These are phyloP conservation scores for Paxillus ammoniavirescens DNA, from an alignment of 768 basidiomycete species.

Conservation along the genomic window DNA sequence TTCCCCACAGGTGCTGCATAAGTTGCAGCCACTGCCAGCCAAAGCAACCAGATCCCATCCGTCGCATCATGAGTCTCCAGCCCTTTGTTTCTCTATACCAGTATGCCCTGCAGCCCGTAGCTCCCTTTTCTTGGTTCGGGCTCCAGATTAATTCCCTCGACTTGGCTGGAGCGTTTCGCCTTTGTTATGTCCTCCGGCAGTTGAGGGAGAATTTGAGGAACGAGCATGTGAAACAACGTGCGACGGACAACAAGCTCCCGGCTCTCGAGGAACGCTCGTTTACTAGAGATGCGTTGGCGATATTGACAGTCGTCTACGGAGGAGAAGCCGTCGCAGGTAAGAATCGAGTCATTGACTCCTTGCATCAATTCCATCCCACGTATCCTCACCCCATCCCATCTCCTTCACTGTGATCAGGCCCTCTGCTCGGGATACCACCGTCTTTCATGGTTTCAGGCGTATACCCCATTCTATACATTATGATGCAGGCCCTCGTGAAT, in stretches of 20 bases:
- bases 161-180: constrained; percentile 61
- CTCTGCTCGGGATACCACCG: constrained; percentile 61
- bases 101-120: constrained; percentile 53
- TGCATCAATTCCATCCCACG: background rate
- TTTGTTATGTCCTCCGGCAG: constrained; percentile 69
- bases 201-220: constrained; percentile 50
- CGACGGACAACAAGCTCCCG: constrained; percentile 30
- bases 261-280: constrained; percentile 53
- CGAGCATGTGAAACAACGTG: constrained; percentile 41
- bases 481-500: constrained; percentile 60
- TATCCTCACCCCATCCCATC: background rate
- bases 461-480: constrained; percentile 59
- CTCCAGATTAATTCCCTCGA: constrained; percentile 61
- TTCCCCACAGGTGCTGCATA: background rate
- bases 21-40: background rate
- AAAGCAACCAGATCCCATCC: background rate
- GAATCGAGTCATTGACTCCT: constrained; percentile 15
- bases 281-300: constrained; percentile 53
- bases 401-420: constrained; percentile 38
- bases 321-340: constrained; percentile 71
- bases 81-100: constrained; percentile 52
- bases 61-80: constrained; percentile 30
- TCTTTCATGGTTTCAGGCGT: constrained; percentile 81
- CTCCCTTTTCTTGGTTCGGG: constrained; percentile 69
- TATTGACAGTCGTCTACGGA: constrained; percentile 70